A percentile compares a stretch with the other conserved stretches of the same genome.
phyloP scores from a whole-genome alignment of 2,329 filamentous ascomycete genomes.

The Cytospora paraplurivora region DNA sequence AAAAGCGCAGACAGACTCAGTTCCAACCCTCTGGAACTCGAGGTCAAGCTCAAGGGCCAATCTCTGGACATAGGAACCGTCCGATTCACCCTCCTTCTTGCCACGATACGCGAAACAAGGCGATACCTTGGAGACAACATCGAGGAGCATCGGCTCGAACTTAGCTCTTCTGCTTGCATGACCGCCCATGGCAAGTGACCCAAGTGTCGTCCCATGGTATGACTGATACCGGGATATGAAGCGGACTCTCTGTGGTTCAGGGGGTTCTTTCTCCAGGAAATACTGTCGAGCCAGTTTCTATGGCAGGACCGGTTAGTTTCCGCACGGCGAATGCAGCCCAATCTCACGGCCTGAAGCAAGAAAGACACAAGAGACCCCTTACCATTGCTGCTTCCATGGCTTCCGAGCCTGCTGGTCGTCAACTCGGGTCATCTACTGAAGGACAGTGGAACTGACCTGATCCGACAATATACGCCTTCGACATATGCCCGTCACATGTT shows the following conservation, averaged over 20 bases:
- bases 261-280: constrained; percentile 57
- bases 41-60: constrained; percentile 66
- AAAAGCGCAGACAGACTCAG: constrained; percentile 69
- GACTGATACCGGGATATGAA: constrained; percentile 70
- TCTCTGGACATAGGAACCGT: constrained; percentile 60
- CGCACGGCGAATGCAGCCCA: background rate
- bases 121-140: constrained; percentile 62
- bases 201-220: constrained; percentile 74
- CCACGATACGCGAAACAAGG: constrained; percentile 68
- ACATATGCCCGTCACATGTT: constrained; percentile 42
- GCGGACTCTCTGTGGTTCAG: constrained; percentile 57
- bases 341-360: background rate
- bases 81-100: constrained; percentile 52
- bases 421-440: constrained; percentile 49
- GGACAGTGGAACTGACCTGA: constrained; percentile 39
- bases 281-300: constrained; percentile 65
- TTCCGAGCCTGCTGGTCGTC: constrained; percentile 54
- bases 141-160: constrained; percentile 63
- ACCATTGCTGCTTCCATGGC: constrained; percentile 63
- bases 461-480: constrained; percentile 42
- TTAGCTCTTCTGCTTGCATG: constrained; percentile 61
- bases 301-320: background rate
- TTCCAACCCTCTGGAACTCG: constrained; percentile 65
- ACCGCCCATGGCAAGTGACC: constrained; percentile 65
- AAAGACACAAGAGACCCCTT: background rate